Evolutionary conservation across 495 filamentous ascomycete species (phyloP).

Genomic region (Penicillium pancosmium): DNA sequence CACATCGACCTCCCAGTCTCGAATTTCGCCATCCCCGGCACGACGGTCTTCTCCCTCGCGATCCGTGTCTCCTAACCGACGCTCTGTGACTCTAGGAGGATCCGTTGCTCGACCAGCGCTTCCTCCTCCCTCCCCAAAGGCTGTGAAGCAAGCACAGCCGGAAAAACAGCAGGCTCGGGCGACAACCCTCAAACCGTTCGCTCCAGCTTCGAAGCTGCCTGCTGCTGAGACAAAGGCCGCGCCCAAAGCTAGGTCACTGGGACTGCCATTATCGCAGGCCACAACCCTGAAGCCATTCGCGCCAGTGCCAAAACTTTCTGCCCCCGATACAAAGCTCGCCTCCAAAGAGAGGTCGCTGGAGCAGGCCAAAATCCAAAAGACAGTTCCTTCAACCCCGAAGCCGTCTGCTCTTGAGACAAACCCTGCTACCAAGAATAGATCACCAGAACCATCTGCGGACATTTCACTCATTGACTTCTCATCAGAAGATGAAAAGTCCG

Average conservation of each 20-base stretch:
- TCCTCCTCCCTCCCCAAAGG: not conserved
- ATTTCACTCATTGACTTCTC: not conserved
- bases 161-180: too few relatives aligned
- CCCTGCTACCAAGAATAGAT: not conserved
- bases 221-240: too few relatives aligned
- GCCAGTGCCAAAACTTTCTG: too few relatives aligned
- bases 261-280: too few relatives aligned
- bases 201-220: too few relatives aligned
- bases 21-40: not conserved
- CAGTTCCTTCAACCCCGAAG: too few relatives aligned
- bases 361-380: too few relatives aligned
- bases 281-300: too few relatives aligned
- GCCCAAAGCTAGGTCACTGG: too few relatives aligned
- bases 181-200: too few relatives aligned
- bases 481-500: not conserved
- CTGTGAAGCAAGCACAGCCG: not conserved
- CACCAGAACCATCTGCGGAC: not conserved
- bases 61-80: not conserved
- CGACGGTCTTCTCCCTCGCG: not conserved
- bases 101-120: not conserved
- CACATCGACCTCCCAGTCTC: not conserved
- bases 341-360: too few relatives aligned
- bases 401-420: not conserved
- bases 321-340: too few relatives aligned
- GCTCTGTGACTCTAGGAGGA: not conserved